A percentile compares a stretch with the other conserved stretches of the same genome.
Conservation (phyloP, 371 early-diverging fungal species). For the Mucor mucedo region DNA sequence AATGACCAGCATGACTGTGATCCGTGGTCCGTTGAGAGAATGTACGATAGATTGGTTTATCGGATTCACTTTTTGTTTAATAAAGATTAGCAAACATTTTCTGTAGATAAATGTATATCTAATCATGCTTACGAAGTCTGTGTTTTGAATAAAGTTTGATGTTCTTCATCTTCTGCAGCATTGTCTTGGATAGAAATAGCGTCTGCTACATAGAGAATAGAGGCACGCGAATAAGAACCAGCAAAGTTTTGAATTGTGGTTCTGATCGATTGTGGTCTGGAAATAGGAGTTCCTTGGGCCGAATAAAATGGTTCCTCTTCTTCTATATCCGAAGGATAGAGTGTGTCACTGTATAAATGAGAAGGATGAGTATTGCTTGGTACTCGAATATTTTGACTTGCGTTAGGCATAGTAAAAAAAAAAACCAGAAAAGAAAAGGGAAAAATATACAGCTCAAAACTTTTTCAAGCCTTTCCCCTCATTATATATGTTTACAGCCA, state of each 20-base stretch:
- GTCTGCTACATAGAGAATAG: constrained; percentile 44
- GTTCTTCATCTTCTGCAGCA: constrained; percentile 12
- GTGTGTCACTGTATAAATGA: constrained; percentile 7
- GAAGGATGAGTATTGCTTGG: constrained; percentile 45
- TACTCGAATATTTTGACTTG: constrained; percentile 24
- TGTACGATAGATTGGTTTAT: constrained; percentile 13
- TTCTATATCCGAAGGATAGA: neutral
- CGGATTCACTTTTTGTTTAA: neutral
- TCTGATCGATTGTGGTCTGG: constrained; percentile 32
- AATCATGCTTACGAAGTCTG: constrained; percentile 2
- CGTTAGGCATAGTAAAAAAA: constrained; percentile 1
- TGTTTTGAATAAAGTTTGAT: constrained; percentile 7
- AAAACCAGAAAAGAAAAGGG: constrained; percentile 7
- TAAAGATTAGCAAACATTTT: neutral
- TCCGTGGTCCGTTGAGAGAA: constrained; percentile 19
- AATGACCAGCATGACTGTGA: constrained; percentile 3
- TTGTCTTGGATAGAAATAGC: constrained; percentile 25
- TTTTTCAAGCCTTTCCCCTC: neutral
- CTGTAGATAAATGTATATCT: neutral
- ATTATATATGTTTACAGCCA: neutral
- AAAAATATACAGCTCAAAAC: neutral
- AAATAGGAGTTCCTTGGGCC: constrained; percentile 26
- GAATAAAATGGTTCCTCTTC: constrained; percentile 21
- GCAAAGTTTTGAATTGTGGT: constrained; percentile 39
- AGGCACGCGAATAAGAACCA: constrained; percentile 48